A percentile compares a stretch with the other conserved stretches of the same genome.
Evolutionary conservation across 108 stramenopile species (phyloP).

Genomic region (Schizochytrium sp.): DNA sequence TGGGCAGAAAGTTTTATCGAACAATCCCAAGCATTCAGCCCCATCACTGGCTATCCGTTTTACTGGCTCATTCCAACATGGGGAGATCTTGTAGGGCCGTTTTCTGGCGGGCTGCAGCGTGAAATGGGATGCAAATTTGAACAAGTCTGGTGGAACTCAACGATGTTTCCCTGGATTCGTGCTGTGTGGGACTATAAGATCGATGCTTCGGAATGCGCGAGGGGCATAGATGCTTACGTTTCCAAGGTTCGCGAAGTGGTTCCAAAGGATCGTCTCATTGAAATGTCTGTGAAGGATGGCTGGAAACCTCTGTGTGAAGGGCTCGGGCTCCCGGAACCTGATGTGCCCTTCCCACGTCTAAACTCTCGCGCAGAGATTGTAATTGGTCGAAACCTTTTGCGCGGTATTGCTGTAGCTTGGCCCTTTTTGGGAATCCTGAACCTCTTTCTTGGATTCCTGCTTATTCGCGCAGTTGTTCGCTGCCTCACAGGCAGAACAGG

Average conservation of each 20-base stretch:
- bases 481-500: no score
- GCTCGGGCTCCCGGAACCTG: constrained; percentile 13
- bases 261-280: constrained; percentile 12
- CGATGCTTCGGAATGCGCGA: not conserved
- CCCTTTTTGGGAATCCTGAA: constrained; percentile 12
- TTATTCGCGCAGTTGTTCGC: not conserved
- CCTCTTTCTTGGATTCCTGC: not conserved
- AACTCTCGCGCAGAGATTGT: constrained; percentile 29
- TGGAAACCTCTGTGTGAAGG: constrained; percentile 47
- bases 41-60: constrained; percentile 13
- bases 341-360: constrained; percentile 42
- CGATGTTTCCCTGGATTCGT: constrained; percentile 19
- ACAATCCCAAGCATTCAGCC: not conserved
- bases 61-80: constrained; percentile 35
- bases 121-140: not conserved
- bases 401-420: constrained; percentile 1
- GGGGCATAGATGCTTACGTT: constrained; percentile 5
- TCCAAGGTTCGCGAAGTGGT: not conserved
- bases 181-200: constrained; percentile 25
- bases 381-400: not conserved
- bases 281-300: not conserved
- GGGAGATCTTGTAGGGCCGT: not conserved
- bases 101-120: not conserved
- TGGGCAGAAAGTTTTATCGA: not conserved
- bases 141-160: constrained; percentile 21